Evolutionary conservation across 2,329 filamentous ascomycete species (phyloP).

Genomic region (Lachnellula arida): DNA sequence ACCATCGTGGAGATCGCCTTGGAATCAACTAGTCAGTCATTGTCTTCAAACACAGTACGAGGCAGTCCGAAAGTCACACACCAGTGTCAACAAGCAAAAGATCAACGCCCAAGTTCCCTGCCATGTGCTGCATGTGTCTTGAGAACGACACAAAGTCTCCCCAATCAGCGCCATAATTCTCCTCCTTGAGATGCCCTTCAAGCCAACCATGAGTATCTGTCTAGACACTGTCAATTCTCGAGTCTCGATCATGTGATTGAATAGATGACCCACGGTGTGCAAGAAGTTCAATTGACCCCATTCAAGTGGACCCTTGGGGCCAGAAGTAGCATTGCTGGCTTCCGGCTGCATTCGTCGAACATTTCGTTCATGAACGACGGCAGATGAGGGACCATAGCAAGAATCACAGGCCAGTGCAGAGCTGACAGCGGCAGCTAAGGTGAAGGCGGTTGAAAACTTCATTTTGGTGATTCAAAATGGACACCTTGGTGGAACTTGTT

Average conservation of each 20-base stretch:
- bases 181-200: conserved; percentile 86
- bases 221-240: conserved; percentile 5
- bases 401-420: conserved; percentile 35
- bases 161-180: conserved; percentile 90
- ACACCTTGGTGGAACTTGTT: background rate
- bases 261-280: conserved; percentile 21
- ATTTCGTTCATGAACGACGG: conserved; percentile 42
- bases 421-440: conserved; percentile 19
- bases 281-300: conserved; percentile 29
- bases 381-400: conserved; percentile 40
- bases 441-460: conserved; percentile 12
- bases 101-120: conserved; percentile 73
- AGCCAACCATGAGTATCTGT: conserved; percentile 64
- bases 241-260: background rate
- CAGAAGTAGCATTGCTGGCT: conserved; percentile 38
- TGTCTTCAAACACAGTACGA: background rate
- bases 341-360: conserved; percentile 47
- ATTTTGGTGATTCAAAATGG: conserved; percentile 9
- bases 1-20: conserved; percentile 73
- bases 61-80: background rate
- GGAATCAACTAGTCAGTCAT: background rate
- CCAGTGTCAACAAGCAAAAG: conserved; percentile 85
- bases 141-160: conserved; percentile 94
- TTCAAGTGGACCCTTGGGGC: conserved; percentile 34
- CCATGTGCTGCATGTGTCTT: conserved; percentile 69